Conservation (phyloP, 257 asterid genomes). For the Gardenia jasminoides region DNA sequence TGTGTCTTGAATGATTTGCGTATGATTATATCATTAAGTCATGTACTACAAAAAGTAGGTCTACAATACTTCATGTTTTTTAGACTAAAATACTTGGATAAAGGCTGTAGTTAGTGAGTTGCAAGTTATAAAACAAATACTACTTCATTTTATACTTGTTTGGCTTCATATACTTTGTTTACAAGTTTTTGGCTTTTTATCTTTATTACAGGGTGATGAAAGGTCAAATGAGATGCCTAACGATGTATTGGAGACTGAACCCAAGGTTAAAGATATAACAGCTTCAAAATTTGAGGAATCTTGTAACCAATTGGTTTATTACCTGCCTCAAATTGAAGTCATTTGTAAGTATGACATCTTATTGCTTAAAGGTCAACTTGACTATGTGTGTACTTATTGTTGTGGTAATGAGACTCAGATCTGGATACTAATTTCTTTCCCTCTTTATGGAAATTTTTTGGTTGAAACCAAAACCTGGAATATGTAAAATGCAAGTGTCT, state of each 20-base stretch:
- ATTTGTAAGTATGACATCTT: constrained; percentile 54
- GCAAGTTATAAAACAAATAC: neutral
- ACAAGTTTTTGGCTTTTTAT: neutral
- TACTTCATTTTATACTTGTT: neutral
- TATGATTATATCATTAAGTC: neutral
- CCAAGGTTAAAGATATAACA: constrained; percentile 43
- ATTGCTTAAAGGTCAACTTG: constrained; percentile 16
- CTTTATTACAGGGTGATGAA: constrained; percentile 55
- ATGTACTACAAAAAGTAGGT: neutral
- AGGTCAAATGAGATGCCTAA: constrained; percentile 37
- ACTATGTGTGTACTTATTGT: neutral
- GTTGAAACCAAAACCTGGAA: neutral
- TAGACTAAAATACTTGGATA: neutral
- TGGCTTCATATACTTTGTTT: neutral
- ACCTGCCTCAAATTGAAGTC: constrained; percentile 55
- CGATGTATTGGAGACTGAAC: constrained; percentile 40
- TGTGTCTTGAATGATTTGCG: neutral
- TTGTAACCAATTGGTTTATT: constrained; percentile 37
- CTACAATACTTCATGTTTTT: neutral
- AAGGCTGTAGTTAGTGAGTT: neutral
- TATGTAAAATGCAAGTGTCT: neutral
- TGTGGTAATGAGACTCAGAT: neutral
- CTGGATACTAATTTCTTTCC: neutral
- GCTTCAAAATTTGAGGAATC: constrained; percentile 40
- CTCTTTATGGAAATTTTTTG: neutral